Base-by-base conservation (phyloP, 2,329 filamentous ascomycete genomes). In the Ceratocystis albifundus region DNA sequence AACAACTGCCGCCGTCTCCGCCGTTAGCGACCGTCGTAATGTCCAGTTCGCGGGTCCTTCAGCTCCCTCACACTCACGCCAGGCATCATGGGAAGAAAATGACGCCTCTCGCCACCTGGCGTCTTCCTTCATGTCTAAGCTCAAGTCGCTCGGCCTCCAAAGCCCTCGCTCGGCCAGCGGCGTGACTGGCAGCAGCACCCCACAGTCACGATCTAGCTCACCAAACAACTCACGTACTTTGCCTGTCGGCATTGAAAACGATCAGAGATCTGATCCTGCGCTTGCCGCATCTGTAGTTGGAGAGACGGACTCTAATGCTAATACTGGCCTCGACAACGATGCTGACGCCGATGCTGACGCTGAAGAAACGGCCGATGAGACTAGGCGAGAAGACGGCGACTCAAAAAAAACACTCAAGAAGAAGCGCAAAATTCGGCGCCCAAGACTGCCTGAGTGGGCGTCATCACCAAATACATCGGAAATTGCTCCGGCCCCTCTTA, bases 331-430 rank as follows among this genome's bases (percentile, higher is more conserved):
- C 69, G 85, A 84, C 22, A 41, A 41, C 36, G 36, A 41, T 41
- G 89, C 85, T 73, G 89, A 92, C 74, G 84, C 80, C 15, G 87
- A 88, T 72, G 86, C 88, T 0, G 90, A 94, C 74, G 89, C 87
- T 1, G 92, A 96, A 73, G 90, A 94, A 73, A 96, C 90, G 57
- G 89, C 86, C 0, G 90, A 91, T 64, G 92, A 68, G 50, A 64
- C 64, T 6, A 57, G 62, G 12, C 64, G 62, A 10, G 50, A 96
- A 72, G 81, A 80, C n/a, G 77, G 76, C 15, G 77, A 79, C 64
- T 72, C 75, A 32, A 71, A 75, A 1, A 82, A 81, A 69, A 79
- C 82, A 69, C 78, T 79, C 41, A 88, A 83, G 75, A 86, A 82
- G 74, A 86, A 85, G 74, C 82, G 84, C 69, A 84, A 83, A 72